Conservation (phyloP, 345 rosid genomes). For the Camelina hispida region DNA sequence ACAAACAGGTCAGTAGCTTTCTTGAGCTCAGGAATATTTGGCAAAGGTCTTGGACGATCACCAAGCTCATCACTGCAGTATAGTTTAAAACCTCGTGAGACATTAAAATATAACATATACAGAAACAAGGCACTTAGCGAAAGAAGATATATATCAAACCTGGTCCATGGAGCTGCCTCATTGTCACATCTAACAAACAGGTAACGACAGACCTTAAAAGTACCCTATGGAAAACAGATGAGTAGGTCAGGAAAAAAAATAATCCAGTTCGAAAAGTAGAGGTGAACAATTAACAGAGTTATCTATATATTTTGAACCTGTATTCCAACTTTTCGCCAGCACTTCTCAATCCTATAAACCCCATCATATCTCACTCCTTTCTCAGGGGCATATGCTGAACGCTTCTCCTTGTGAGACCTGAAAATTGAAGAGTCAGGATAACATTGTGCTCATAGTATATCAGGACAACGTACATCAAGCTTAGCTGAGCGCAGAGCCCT, state of each 20-base stretch:
- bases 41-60: constrained; percentile 73
- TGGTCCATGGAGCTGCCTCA: constrained; percentile 80
- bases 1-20: constrained; percentile 56
- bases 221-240: constrained; percentile 48
- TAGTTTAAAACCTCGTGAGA: background rate
- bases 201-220: constrained; percentile 65
- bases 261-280: background rate
- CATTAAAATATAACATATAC: background rate
- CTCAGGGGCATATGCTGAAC: constrained; percentile 76
- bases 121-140: background rate
- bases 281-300: background rate
- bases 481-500: too few relatives aligned
- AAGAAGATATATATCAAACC: constrained; percentile 47
- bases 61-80: constrained; percentile 66
- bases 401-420: constrained; percentile 82
- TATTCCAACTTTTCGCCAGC: constrained; percentile 72
- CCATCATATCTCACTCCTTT: constrained; percentile 85
- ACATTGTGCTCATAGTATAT: background rate
- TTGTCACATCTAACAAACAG: constrained; percentile 86
- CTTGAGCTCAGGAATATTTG: constrained; percentile 54
- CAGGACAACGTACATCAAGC: too few relatives aligned
- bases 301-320: constrained; percentile 45
- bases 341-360: constrained; percentile 72
- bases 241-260: background rate
- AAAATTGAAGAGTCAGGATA: background rate